Base-by-base conservation (phyloP, 139 green algal genomes). In the Picochlorum sp. region DNA sequence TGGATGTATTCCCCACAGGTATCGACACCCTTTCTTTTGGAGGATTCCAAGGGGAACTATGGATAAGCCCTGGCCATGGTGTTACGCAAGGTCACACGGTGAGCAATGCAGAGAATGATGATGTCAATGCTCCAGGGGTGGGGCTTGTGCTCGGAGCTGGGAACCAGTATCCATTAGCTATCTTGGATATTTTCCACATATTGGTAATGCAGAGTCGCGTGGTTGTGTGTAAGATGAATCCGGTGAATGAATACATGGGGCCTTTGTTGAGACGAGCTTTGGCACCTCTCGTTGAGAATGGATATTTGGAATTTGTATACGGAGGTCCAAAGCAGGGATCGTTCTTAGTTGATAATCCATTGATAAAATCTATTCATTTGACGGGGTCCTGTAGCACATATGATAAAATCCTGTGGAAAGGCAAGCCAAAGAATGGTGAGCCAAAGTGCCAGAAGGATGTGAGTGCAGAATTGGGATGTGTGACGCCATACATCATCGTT, bases 401-500 rank as follows among this genome's bases (percentile, higher is more conserved):
- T 65, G 85, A 95, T 61, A 75, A 74, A 45, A 90, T 95, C 28
- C 69, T 91, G 45, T 95, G 85, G 77, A 57, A 75, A 62, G 71
- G 65, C 16, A 55, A 65, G 55, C 23, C 61, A 62, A 80, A 80
- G 67, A 55, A 26, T 14, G 44, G 64, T 28, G n/a, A 55, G 4
- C 65, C 71, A 18, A 65, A 58, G 14, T 57, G 49, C 45, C 34
- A 45, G 6, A 77, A 77, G 60, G 23, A 45, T 13, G 69, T 94
- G 10, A 78, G 67, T 4, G 86, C 80, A 28, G 88, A 95, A 80
- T 81, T 95, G 4, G 86, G 87, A 26, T 91, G 86, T 62, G 77
- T 95, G 3, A 95, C 88, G 0, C 88, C 88, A 3, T 91, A 83
- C 76, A 84, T 95, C 60, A 76, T 95, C 41, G 71, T 87, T 8